Conservation (phyloP, 768 basidiomycete species). For the Daedaleopsis sinensis region DNA sequence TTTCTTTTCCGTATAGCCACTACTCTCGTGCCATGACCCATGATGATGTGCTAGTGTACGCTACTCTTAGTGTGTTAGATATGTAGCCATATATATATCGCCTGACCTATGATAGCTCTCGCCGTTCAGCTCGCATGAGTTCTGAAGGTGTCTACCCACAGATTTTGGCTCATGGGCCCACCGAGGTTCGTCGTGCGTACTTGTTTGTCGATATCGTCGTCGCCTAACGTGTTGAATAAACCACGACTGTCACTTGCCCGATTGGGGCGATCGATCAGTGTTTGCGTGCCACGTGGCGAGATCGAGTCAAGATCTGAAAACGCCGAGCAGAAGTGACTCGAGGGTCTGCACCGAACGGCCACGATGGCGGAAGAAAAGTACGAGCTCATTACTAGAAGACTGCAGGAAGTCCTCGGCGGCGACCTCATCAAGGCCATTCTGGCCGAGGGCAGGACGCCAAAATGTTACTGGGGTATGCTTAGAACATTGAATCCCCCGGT, state of each 20-base stretch:
- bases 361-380: constrained; percentile 43
- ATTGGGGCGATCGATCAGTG: background rate
- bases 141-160: background rate
- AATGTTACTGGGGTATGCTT: constrained; percentile 89
- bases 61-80: background rate
- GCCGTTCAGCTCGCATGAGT: too few species aligned
- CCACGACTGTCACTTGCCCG: background rate
- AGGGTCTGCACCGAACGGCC: too few species aligned
- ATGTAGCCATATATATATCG: background rate
- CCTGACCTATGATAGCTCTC: background rate
- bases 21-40: too few species aligned
- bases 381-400: constrained; percentile 80
- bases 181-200: background rate
- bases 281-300: background rate
- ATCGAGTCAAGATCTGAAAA: constrained; percentile 1
- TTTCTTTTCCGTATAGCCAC: too few species aligned
- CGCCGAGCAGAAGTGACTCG: background rate
- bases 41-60: background rate
- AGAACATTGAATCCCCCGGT: background rate
- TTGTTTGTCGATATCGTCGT: background rate
- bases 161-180: background rate
- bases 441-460: constrained; percentile 72
- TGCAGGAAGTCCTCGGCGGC: constrained; percentile 88
- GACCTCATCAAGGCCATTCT: constrained; percentile 83
- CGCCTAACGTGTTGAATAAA: background rate